Base-by-base conservation (phyloP, 257 asterid species). In the Nicotiana paniculata region DNA sequence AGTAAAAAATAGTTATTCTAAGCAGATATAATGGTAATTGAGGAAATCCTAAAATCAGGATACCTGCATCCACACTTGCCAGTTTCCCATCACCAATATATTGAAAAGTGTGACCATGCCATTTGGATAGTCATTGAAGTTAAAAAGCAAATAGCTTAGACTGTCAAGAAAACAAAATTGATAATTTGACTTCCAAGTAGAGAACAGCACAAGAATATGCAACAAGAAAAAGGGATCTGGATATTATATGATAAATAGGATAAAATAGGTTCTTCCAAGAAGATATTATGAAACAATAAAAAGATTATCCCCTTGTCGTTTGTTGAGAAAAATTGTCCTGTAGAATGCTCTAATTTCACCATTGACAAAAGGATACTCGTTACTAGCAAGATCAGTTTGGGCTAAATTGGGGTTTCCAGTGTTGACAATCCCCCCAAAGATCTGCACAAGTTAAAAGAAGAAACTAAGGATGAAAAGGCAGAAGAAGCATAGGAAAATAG, bases 61-160 rank as follows among this genome's bases (percentile, higher is more conserved):
- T 93, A 96, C 99, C 98, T 94, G 92, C 98, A 96, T 92, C 99
- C 98, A 96, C 9, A 61, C 88, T 88, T 96, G 99, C 99, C 99
- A 94, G 86, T 90, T 91, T 70, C 99, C 99, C 99, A 94, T 85
- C 86, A 96, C 99, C 81, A 96, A 89, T 88, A 96, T 84, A 83
- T 96, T 96, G 93, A 96, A 96, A 76, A 94, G 98, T 84, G 98
- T 91, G 21, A 96, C 93, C 99, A 96, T 96, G 86, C 99, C 99
- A 80, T 89, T 96, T 82, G 99, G 92, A 84, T 94, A 96, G 87
- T 96, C 99, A 81, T 96, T 96, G 93, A 96, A 96, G 90, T 96
- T 96, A 93, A 96, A 96, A 90, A 96, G 97, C 72, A 94, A 88
- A 86, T 96, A 96, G 91, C 99, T 96, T 69, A 15, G 72, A 67